Conservation (phyloP, 2,329 filamentous ascomycete species). For the Dothistroma pini region DNA sequence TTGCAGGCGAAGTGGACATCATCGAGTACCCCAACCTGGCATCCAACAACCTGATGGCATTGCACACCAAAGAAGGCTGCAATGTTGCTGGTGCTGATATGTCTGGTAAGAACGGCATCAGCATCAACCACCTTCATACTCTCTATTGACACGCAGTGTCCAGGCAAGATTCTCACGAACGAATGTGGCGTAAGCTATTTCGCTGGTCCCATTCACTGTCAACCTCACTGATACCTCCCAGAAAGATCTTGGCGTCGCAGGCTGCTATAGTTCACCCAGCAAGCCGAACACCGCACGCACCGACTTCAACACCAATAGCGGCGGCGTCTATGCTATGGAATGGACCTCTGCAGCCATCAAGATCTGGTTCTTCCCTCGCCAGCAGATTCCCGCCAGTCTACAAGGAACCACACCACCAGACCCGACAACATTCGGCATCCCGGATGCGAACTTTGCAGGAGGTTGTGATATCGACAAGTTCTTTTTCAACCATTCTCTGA, state of each 20-base stretch:
- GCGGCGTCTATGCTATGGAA: conserved; percentile 38
- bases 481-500: conserved; percentile 36
- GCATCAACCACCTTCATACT: neutral
- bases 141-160: neutral
- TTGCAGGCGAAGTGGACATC: conserved; percentile 38
- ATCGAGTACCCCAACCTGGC: conserved; percentile 38
- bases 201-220: neutral
- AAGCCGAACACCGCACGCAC: conserved; percentile 32
- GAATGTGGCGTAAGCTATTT: conserved; percentile 63
- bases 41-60: conserved; percentile 33
- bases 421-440: conserved; percentile 59
- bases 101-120: neutral
- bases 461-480: conserved; percentile 36
- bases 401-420: conserved; percentile 52
- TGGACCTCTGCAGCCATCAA: conserved; percentile 31
- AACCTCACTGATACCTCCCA: conserved; percentile 6
- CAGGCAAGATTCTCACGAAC: conserved; percentile 45
- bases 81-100: conserved; percentile 31
- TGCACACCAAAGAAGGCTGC: conserved; percentile 36
- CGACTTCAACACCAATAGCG: conserved; percentile 45
- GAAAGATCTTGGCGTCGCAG: conserved; percentile 43
- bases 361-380: conserved; percentile 39
- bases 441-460: conserved; percentile 60
- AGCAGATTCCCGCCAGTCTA: conserved; percentile 35
- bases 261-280: conserved; percentile 50